phyloP scores from a whole-genome alignment of 768 basidiomycete genomes.

The Trametes coccinea region DNA sequence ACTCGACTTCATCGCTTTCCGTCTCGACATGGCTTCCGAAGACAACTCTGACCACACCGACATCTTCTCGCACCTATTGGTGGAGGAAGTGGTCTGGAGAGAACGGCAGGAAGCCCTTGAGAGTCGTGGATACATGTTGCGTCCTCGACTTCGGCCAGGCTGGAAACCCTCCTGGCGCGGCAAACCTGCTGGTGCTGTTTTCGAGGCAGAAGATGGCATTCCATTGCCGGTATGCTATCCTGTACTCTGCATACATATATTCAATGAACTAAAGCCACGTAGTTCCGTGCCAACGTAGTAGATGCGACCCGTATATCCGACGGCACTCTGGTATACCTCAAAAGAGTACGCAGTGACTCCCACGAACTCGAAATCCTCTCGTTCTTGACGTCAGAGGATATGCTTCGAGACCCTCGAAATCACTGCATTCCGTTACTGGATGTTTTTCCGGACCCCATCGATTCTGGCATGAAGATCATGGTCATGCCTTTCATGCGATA shows the following conservation, averaged over 20 bases:
- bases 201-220: conserved; percentile 1
- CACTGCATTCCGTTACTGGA: conserved; percentile 29
- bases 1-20: too few relatives aligned
- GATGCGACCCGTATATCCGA: conserved; percentile 26
- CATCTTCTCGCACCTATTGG: not conserved
- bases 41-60: not conserved
- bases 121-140: conserved; percentile 26
- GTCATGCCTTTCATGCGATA: not conserved
- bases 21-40: not conserved
- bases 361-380: conserved; percentile 16
- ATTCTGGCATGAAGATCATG: not conserved
- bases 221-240: not conserved
- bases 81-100: not conserved
- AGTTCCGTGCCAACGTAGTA: conserved; percentile 7
- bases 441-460: conserved; percentile 1
- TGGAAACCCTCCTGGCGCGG: conserved; percentile 36
- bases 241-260: not conserved
- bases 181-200: not conserved
- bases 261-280: too few relatives aligned
- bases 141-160: conserved; percentile 27
- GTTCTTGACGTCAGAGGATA: conserved; percentile 8
- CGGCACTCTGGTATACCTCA: conserved; percentile 20
- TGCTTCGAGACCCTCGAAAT: conserved; percentile 21
- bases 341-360: conserved; percentile 1
- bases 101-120: conserved; percentile 9